phyloP scores from a whole-genome alignment of 352 stramenopile species.

The Globisporangium okanoganense region DNA sequence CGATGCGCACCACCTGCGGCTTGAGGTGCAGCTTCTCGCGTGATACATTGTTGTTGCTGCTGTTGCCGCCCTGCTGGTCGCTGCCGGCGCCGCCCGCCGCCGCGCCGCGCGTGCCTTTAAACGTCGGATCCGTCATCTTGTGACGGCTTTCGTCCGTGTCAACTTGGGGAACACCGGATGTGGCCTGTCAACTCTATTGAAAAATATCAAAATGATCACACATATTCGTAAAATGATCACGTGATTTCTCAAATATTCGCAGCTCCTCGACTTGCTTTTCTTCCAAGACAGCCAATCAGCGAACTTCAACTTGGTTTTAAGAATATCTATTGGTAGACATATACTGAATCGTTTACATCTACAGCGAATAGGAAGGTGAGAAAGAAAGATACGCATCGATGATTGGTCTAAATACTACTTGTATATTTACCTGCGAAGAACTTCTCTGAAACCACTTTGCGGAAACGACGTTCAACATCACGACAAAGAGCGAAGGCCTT shows the following conservation, averaged over 20 bases:
- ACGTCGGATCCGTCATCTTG: conserved; percentile 29
- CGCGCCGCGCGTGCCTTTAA: conserved; percentile 20
- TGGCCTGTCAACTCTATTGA: no score
- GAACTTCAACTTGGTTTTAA: conserved; percentile 2
- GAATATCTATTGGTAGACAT: background rate
- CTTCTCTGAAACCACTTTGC: conserved; percentile 1
- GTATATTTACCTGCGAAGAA: no score
- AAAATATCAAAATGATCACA: no score
- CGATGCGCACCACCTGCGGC: conserved; percentile 83
- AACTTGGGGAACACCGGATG: no score
- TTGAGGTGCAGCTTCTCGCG: conserved; percentile 61
- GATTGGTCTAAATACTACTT: background rate
- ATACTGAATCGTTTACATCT: background rate
- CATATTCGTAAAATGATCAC: no score
- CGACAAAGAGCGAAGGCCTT: background rate
- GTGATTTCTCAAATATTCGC: no score
- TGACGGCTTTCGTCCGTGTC: conserved; percentile 6
- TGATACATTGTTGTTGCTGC: background rate
- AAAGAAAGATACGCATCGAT: background rate
- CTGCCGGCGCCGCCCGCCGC: background rate
- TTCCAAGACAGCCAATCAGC: background rate
- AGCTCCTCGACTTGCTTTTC: background rate
- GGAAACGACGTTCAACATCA: conserved; percentile 5
- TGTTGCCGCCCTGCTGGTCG: conserved; percentile 3
- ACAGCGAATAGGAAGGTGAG: background rate